Percentiles rank a stretch among this genome's conserved stretches.
Evolutionary conservation across 345 rosid genomes (phyloP).

Genomic region (Hibiscus tridactylites): DNA sequence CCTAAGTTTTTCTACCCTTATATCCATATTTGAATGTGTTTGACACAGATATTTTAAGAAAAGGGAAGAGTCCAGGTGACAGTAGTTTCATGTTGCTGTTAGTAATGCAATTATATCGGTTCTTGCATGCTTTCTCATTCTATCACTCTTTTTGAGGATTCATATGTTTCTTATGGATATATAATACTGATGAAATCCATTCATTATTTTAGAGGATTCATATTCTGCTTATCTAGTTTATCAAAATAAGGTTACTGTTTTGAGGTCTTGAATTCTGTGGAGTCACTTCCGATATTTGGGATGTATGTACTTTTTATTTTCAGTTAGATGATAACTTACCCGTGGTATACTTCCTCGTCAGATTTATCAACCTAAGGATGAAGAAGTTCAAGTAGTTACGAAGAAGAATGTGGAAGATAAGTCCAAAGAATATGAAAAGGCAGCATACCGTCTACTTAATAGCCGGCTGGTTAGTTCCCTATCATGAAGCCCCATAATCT

Average conservation of each 20-base stretch:
- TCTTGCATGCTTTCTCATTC: not conserved
- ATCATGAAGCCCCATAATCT: constrained; percentile 5
- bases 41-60: not conserved
- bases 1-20: not conserved
- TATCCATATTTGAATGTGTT: not conserved
- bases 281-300: not conserved
- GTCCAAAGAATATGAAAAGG: constrained; percentile 60
- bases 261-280: not conserved
- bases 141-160: not conserved
- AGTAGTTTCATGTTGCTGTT: not conserved
- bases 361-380: constrained; percentile 70
- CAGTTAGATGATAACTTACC: constrained; percentile 4
- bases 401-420: constrained; percentile 37
- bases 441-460: constrained; percentile 65
- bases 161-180: not conserved
- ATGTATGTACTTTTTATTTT: not conserved
- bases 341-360: constrained; percentile 19
- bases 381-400: constrained; percentile 58
- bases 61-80: not conserved
- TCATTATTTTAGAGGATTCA: not conserved
- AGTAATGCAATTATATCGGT: not conserved
- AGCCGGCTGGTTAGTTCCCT: constrained; percentile 52
- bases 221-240: not conserved
- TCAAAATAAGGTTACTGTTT: not conserved
- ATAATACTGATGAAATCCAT: not conserved